Conservation (phyloP, 169 alveolate genomes). For the Plasmodium relictum region DNA sequence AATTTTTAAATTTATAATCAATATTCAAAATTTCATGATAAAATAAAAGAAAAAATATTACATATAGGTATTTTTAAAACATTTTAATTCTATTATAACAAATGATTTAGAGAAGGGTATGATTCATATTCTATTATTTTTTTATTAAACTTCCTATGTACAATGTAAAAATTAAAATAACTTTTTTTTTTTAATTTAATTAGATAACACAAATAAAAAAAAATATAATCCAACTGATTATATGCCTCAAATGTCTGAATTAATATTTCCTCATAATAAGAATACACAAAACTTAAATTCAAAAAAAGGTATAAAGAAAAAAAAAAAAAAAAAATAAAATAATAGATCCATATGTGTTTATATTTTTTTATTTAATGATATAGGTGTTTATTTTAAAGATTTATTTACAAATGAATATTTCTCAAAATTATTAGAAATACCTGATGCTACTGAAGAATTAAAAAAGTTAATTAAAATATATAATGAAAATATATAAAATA, state of each 20-base stretch:
- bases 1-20: neutral
- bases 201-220: neutral
- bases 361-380: neutral
- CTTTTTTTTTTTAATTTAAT: too few relatives aligned
- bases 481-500: constrained; percentile 7
- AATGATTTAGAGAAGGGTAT: constrained; percentile 48
- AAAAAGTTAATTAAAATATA: constrained; percentile 21
- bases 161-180: neutral
- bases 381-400: constrained; percentile 66
- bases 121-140: neutral
- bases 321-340: constrained; percentile 12
- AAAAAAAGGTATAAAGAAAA: constrained; percentile 28
- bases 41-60: neutral
- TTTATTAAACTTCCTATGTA: neutral
- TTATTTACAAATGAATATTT: constrained; percentile 51
- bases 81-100: constrained; percentile 67
- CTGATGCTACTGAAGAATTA: constrained; percentile 73
- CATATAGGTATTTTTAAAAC: constrained; percentile 31
- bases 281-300: constrained; percentile 13
- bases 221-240: constrained; percentile 19
- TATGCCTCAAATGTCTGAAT: constrained; percentile 21
- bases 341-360: constrained; percentile 10
- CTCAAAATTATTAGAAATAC: constrained; percentile 47
- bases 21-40: neutral
- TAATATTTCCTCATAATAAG: constrained; percentile 31